A percentile compares a stretch with the other conserved stretches of the same genome.
Evolutionary conservation across 805 yeast species (phyloP).

Genomic region (Cyberlindnera maclurae): DNA sequence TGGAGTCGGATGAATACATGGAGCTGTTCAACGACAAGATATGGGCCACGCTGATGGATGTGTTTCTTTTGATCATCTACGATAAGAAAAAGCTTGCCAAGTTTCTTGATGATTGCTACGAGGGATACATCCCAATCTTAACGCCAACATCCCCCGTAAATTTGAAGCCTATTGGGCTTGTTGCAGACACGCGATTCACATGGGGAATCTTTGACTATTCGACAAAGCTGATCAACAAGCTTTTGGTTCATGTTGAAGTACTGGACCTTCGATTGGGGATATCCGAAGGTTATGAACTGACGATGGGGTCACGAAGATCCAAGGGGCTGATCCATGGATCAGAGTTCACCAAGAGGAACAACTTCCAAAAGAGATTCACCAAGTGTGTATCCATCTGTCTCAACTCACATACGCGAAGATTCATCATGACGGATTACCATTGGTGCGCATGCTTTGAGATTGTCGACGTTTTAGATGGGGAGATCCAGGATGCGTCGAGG

Average conservation of each 20-base stretch:
- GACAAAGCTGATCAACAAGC: slow-evolving; percentile 13
- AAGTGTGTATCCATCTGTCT: slow-evolving; percentile 24
- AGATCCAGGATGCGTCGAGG: slow-evolving; percentile 18
- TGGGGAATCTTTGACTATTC: slow-evolving; percentile 20
- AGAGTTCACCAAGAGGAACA: slow-evolving; percentile 18
- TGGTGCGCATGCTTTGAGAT: slow-evolving; percentile 24
- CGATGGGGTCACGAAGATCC: slow-evolving; percentile 14
- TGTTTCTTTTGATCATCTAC: slow-evolving; percentile 1
- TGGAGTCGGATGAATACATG: slow-evolving; percentile 1
- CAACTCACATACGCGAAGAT: slow-evolving; percentile 20
- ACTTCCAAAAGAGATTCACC: slow-evolving; percentile 20
- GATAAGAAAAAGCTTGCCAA: slow-evolving; percentile 6
- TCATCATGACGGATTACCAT: slow-evolving; percentile 22
- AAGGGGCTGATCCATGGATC: slow-evolving; percentile 15
- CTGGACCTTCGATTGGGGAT: slow-evolving; percentile 17
- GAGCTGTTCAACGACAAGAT: slow-evolving; percentile 4
- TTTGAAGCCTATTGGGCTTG: slow-evolving; percentile 21
- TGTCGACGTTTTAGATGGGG: slow-evolving; percentile 20
- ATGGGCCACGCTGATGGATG: not conserved
- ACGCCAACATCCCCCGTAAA: slow-evolving; percentile 8
- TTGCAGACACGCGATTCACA: slow-evolving; percentile 16
- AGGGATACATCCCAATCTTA: slow-evolving; percentile 10
- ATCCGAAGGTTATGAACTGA: slow-evolving; percentile 24
- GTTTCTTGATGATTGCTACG: slow-evolving; percentile 13
- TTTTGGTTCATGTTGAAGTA: slow-evolving; percentile 21